Evolutionary conservation across 2,329 filamentous ascomycete genomes (phyloP).

Genomic region (Arthrobotrys musiformis): DNA sequence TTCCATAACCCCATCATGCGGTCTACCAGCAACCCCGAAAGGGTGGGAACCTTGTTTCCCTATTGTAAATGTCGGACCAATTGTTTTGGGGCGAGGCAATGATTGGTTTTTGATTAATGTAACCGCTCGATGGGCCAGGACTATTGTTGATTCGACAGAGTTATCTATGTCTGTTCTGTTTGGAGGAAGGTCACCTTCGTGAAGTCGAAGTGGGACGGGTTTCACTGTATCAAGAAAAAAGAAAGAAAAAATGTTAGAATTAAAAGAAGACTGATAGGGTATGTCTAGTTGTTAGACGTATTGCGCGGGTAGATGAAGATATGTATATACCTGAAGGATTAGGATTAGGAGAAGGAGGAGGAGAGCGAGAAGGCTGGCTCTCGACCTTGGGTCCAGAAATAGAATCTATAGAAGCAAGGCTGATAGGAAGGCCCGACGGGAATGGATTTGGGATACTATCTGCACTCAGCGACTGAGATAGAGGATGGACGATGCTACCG

Average conservation of each 20-base stretch:
- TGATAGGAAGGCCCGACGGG: background rate
- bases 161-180: slow-evolving; percentile 13
- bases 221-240: slow-evolving; percentile 6
- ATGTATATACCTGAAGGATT: slow-evolving; percentile 21
- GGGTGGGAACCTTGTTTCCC: slow-evolving; percentile 39
- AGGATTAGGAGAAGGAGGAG: background rate
- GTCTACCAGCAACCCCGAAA: slow-evolving; percentile 29
- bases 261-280: background rate
- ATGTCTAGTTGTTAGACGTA: too few species aligned
- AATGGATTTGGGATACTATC: slow-evolving; percentile 34
- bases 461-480: slow-evolving; percentile 8
- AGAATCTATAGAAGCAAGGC: slow-evolving; percentile 9
- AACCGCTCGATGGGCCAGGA: slow-evolving; percentile 47
- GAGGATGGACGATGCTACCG: slow-evolving; percentile 11
- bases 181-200: slow-evolving; percentile 5
- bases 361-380: background rate
- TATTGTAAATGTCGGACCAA: slow-evolving; percentile 36
- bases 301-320: background rate
- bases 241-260: background rate
- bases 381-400: background rate
- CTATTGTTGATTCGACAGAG: slow-evolving; percentile 46
- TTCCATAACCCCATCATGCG: slow-evolving; percentile 55
- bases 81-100: slow-evolving; percentile 26
- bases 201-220: slow-evolving; percentile 8
- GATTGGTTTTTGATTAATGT: slow-evolving; percentile 42